These are phyloP conservation scores for Lecanicillium sp. DNA, from an alignment of 2,329 filamentous ascomycete species.

Conservation along the genomic window DNA sequence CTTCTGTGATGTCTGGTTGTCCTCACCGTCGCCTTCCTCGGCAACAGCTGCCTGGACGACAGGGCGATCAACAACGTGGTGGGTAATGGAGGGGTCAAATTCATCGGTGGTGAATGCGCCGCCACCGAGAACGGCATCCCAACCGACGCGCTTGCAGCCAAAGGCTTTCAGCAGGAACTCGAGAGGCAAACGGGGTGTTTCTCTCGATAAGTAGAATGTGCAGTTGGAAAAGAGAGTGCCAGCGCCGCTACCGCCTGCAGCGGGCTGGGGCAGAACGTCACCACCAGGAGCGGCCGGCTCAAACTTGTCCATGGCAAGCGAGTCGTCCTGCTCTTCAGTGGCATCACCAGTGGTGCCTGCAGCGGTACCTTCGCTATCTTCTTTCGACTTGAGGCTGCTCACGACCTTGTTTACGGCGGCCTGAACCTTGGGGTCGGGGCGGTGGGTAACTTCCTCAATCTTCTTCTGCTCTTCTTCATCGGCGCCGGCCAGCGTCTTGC, in stretches of 20 bases:
- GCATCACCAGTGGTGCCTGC: slow-evolving; percentile 21
- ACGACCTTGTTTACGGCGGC: slow-evolving; percentile 63
- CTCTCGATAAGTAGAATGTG: slow-evolving; percentile 88
- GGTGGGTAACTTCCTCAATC: slow-evolving; percentile 37
- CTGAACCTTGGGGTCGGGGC: slow-evolving; percentile 55
- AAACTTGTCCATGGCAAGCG: slow-evolving; percentile 80
- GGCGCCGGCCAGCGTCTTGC: slow-evolving; percentile 51
- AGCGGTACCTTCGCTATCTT: slow-evolving; percentile 26
- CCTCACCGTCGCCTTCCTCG: slow-evolving; percentile 42
- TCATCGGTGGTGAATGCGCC: slow-evolving; percentile 90
- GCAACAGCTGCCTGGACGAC: slow-evolving; percentile 54
- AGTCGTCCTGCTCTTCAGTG: slow-evolving; percentile 30
- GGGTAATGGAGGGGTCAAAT: slow-evolving; percentile 80
- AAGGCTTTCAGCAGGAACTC: slow-evolving; percentile 93
- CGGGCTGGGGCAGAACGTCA: slow-evolving; percentile 78
- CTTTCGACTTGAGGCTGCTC: slow-evolving; percentile 54
- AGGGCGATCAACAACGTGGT: slow-evolving; percentile 92
- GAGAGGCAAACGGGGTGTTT: slow-evolving; percentile 81
- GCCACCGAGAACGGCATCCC: slow-evolving; percentile 85
- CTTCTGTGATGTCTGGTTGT: slow-evolving; percentile 55
- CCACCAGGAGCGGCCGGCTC: slow-evolving; percentile 76
- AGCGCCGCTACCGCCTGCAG: slow-evolving; percentile 55
- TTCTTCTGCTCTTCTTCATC: slow-evolving; percentile 46
- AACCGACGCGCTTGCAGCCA: slow-evolving; percentile 91
- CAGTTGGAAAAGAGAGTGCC: slow-evolving; percentile 77